These are phyloP conservation scores for Chloropicon primus DNA, from an alignment of 139 green algal species.

Conservation along the genomic window DNA sequence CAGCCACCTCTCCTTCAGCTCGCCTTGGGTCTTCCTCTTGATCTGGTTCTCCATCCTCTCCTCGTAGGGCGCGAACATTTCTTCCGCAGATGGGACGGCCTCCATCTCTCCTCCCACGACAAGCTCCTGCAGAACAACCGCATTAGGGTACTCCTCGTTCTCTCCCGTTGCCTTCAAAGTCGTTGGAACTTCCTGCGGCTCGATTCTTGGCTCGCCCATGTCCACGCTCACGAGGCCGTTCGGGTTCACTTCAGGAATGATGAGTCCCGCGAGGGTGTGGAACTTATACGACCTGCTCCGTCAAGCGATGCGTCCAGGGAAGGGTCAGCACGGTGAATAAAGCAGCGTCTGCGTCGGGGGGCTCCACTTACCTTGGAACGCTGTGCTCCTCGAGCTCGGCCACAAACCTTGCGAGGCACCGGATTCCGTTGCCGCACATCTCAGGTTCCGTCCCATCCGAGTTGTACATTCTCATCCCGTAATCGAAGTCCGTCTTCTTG, in stretches of 20 bases:
- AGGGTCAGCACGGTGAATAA: no score
- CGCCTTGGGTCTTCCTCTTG: not conserved
- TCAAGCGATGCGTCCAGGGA: no score
- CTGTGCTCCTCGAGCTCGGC: constrained; percentile 48
- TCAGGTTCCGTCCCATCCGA: constrained; percentile 88
- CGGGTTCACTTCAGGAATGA: constrained; percentile 67
- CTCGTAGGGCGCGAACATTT: not conserved
- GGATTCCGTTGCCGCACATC: constrained; percentile 99
- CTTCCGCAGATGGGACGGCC: not conserved
- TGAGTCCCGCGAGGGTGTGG: constrained; percentile 83
- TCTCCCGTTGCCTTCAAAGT: constrained; percentile 51
- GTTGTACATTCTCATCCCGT: constrained; percentile 97
- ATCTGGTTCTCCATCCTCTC: not conserved
- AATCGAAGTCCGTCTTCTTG: constrained; percentile 46
- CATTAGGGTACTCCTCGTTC: constrained; percentile 21
- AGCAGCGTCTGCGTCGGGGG: not conserved
- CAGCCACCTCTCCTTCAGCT: constrained; percentile 26
- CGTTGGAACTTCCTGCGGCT: constrained; percentile 58
- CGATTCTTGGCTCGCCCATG: constrained; percentile 86
- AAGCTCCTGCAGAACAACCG: constrained; percentile 56
- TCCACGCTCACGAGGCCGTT: constrained; percentile 92
- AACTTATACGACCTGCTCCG: constrained; percentile 68
- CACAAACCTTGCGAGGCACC: constrained; percentile 87
- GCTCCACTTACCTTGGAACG: not conserved
- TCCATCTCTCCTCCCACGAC: constrained; percentile 46